Evolutionary conservation across 495 filamentous ascomycete species (phyloP).

Genomic region (Neurospora sp.): DNA sequence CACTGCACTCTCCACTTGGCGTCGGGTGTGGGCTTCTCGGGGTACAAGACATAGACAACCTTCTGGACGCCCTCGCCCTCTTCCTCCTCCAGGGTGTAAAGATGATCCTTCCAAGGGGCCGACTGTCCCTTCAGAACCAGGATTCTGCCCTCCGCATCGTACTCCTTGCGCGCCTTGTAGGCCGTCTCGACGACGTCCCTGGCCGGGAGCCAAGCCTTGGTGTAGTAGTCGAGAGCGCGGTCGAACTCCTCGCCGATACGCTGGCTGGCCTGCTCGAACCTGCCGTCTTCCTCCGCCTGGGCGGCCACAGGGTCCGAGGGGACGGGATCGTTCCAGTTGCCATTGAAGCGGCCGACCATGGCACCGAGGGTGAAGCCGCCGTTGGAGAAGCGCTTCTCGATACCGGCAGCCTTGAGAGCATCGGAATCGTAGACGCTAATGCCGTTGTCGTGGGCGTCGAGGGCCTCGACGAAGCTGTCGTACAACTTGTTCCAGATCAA

Average conservation of each 20-base stretch:
- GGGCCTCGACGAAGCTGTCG: slow-evolving; percentile 84
- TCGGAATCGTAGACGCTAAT: slow-evolving; percentile 67
- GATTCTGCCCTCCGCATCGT: slow-evolving; percentile 66
- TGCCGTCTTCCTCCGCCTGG: slow-evolving; percentile 68
- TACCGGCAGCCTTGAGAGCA: slow-evolving; percentile 48
- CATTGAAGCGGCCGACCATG: slow-evolving; percentile 76
- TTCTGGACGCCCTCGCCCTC: slow-evolving; percentile 35
- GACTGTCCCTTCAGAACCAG: slow-evolving; percentile 65
- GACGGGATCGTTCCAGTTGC: slow-evolving; percentile 49
- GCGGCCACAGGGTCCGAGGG: slow-evolving; percentile 41
- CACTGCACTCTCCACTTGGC: slow-evolving; percentile 89
- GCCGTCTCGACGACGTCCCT: slow-evolving; percentile 64
- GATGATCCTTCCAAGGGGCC: slow-evolving; percentile 91
- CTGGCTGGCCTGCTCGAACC: slow-evolving; percentile 62
- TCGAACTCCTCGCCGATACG: slow-evolving; percentile 83
- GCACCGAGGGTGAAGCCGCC: slow-evolving; percentile 74
- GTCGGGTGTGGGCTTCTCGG: slow-evolving; percentile 59
- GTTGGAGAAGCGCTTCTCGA: slow-evolving; percentile 72
- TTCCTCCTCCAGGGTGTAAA: slow-evolving; percentile 72
- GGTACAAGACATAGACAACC: slow-evolving; percentile 89
- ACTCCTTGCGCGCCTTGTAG: slow-evolving; percentile 51
- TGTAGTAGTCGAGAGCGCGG: slow-evolving; percentile 62
- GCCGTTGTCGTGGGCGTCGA: slow-evolving; percentile 97
- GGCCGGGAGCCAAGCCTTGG: slow-evolving; percentile 76
- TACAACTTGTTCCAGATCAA: slow-evolving; percentile 84